Percentiles rank a stretch among this genome's conserved stretches.
Conservation (phyloP, 306 rosid species). For the Elaeagnus macrophylla region DNA sequence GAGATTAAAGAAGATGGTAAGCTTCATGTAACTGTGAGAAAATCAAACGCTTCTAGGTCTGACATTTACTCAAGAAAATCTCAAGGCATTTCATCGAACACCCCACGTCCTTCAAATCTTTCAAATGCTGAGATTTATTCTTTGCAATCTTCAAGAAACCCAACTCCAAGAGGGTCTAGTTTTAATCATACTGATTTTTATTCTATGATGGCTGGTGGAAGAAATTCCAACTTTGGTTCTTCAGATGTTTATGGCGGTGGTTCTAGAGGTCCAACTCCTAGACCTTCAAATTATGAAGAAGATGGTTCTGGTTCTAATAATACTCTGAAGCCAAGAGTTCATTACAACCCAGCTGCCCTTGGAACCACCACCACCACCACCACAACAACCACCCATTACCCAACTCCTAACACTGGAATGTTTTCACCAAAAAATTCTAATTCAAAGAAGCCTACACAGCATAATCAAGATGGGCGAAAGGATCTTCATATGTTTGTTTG, state of each 20-base stretch:
- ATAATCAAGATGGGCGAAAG: constrained; percentile 40
- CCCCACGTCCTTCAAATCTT: constrained; percentile 74
- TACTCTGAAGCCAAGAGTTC: too few species aligned
- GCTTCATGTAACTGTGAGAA: constrained; percentile 71
- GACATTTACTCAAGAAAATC: constrained; percentile 69
- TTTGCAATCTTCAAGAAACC: constrained; percentile 61
- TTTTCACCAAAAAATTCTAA: constrained; percentile 44
- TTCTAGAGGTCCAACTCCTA: constrained; percentile 71
- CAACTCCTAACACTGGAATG: constrained; percentile 77
- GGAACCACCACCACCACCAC: too few species aligned
- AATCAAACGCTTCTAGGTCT: constrained; percentile 72
- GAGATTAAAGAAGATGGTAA: constrained; percentile 74
- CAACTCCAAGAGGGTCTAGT: constrained; percentile 79
- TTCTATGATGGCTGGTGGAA: constrained; percentile 70
- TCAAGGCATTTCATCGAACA: constrained; percentile 52
- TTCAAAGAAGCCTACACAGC: constrained; percentile 37
- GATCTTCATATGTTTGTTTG: constrained; percentile 91
- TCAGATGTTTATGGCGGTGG: constrained; percentile 56
- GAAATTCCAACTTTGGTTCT: constrained; percentile 61
- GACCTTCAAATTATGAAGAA: constrained; percentile 54
- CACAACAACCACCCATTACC: constrained; percentile 44
- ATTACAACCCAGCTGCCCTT: too few species aligned
- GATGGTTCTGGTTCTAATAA: too few species aligned
- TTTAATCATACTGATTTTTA: constrained; percentile 78
- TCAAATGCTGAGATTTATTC: constrained; percentile 87